phyloP scores from a whole-genome alignment of 208 protist species.

The Leishmania major region DNA sequence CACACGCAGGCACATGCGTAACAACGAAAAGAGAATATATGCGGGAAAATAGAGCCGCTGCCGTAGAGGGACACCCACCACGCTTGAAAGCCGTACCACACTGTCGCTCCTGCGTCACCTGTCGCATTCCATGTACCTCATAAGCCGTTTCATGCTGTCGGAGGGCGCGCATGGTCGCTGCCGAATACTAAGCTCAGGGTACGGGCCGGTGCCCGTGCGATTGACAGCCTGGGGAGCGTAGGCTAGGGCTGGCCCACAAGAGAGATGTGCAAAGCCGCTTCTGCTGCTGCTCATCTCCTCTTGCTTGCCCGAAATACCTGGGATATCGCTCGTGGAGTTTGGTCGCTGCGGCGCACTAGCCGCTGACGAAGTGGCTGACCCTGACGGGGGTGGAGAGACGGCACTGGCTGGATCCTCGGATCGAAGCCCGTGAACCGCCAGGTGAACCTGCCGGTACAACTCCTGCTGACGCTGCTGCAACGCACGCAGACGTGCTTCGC shows the following conservation, averaged over 20 bases:
- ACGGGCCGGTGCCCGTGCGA: background rate
- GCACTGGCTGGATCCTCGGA: background rate
- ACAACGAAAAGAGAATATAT: background rate
- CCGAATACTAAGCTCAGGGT: background rate
- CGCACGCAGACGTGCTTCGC: slow-evolving; percentile 36
- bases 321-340: background rate
- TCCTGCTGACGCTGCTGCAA: slow-evolving; percentile 53
- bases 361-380: background rate
- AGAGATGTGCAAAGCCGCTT: background rate
- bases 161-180: background rate
- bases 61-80: too few species aligned
- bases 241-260: background rate
- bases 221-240: background rate
- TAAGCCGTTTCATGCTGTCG: slow-evolving; percentile 12
- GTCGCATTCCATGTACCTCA: slow-evolving; percentile 24
- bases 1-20: background rate
- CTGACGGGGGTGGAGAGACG: background rate
- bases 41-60: too few species aligned
- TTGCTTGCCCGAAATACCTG: background rate
- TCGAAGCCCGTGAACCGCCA: slow-evolving; percentile 14
- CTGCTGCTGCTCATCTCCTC: background rate
- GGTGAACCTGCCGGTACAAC: slow-evolving; percentile 39
- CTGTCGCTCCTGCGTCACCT: background rate
- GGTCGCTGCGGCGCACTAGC: background rate
- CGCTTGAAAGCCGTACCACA: background rate